Conservation (phyloP, 1,139 yeast genomes). For the Meyerozyma carpophila region DNA sequence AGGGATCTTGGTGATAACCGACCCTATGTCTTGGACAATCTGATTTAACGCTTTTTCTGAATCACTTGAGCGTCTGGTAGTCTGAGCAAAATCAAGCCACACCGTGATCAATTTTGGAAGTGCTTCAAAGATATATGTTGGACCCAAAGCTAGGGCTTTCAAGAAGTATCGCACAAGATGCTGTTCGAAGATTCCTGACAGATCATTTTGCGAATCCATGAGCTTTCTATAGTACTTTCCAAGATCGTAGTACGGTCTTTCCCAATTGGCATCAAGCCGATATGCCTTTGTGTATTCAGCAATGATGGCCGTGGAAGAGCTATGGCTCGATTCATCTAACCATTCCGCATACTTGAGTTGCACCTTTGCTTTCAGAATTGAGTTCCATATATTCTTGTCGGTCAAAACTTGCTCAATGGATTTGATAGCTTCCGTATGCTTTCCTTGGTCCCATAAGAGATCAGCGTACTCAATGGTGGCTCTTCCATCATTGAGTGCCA, state of each 20-base stretch:
- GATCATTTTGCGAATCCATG: conserved; percentile 51
- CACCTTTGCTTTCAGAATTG: conserved; percentile 37
- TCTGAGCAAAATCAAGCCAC: conserved; percentile 81
- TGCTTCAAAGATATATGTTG: conserved; percentile 72
- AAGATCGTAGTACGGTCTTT: conserved; percentile 72
- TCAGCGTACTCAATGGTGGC: conserved; percentile 81
- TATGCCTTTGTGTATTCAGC: conserved; percentile 62
- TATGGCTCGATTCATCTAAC: conserved; percentile 84
- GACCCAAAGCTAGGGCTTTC: conserved; percentile 64
- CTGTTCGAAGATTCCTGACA: conserved; percentile 61
- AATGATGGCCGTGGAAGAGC: conserved; percentile 69
- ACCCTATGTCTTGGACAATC: conserved; percentile 50
- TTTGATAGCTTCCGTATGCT: conserved; percentile 79
- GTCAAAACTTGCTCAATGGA: conserved; percentile 44
- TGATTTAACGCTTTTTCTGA: conserved; percentile 36
- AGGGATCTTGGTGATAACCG: conserved; percentile 45
- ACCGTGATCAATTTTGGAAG: conserved; percentile 84
- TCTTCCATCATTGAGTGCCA: conserved; percentile 40
- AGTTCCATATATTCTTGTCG: conserved; percentile 13
- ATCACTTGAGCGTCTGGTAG: conserved; percentile 19
- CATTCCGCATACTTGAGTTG: conserved; percentile 81
- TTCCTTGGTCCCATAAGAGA: conserved; percentile 86
- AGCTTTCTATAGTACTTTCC: conserved; percentile 79
- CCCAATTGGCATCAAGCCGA: conserved; percentile 59
- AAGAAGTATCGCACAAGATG: conserved; percentile 62